Evolutionary conservation across 176 grass and related monocot genomes (phyloP).

Genomic region (Triticum dicoccoides): DNA sequence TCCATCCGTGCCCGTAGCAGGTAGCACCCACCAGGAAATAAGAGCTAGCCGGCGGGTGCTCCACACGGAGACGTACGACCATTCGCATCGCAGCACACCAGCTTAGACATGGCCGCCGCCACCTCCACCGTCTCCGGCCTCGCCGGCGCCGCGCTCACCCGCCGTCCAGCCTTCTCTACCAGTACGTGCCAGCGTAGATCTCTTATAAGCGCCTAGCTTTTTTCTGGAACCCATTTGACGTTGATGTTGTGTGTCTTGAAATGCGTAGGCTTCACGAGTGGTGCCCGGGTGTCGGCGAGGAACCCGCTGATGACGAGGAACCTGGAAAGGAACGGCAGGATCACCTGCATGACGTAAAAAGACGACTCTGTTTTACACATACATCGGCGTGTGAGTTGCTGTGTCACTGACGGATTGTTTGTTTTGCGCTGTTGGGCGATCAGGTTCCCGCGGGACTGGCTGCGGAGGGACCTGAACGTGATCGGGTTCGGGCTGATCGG

Average conservation of each 20-base stretch:
- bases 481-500: slow-evolving; percentile 95
- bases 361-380: too few relatives aligned
- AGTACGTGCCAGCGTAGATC: neutral
- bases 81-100: neutral
- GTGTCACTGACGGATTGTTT: neutral
- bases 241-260: neutral
- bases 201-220: neutral
- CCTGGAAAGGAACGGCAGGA: slow-evolving; percentile 56
- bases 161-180: slow-evolving; percentile 45
- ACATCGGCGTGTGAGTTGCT: neutral
- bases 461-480: slow-evolving; percentile 85
- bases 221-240: neutral
- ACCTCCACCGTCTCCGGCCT: slow-evolving; percentile 53
- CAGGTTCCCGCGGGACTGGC: slow-evolving; percentile 86
- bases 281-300: slow-evolving; percentile 47
- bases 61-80: neutral
- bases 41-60: neutral
- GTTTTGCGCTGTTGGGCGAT: neutral
- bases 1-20: neutral
- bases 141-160: slow-evolving; percentile 43
- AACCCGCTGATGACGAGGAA: slow-evolving; percentile 56
- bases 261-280: slow-evolving; percentile 40
- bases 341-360: slow-evolving; percentile 65
- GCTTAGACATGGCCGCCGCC: slow-evolving; percentile 43
- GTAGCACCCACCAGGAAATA: slow-evolving; percentile 29